Evolutionary conservation across 2,329 filamentous ascomycete genomes (phyloP), one percentile per base, ranked within the genome.

Genomic region (Blumeria hordei): DNA sequence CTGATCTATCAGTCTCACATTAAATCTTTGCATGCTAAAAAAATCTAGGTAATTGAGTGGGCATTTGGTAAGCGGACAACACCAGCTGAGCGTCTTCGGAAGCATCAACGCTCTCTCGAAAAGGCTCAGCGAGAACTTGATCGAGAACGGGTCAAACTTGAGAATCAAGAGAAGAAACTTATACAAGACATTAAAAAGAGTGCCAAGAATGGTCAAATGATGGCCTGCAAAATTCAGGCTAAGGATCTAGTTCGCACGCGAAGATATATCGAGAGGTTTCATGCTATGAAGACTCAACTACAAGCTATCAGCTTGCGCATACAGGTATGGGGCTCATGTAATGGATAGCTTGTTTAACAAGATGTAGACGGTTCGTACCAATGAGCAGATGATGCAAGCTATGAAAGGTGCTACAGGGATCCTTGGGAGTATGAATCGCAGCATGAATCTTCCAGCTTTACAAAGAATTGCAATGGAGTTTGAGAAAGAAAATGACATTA

Each of bases 341-440:
- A 43, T 32, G 18, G n/a, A 43, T 32, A 28, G 55, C 41, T 11
- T 34, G 14, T 16, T 35, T 55, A 52, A 53, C n/a, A 3, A 16
- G 3, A 9, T 16, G 33, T 18, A 94, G 86, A 98, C 92, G 53
- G 90, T 96, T 60, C 81, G 92, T 60, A 95, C 88, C 61, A 98
- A 98, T 69, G 92, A 98, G 68, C 90, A 96, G 69, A 98, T 98
- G 92, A 95, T 95, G 88, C 87, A 94, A 69, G 92, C 88, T 8
- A 96, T 98, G 92, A 98, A 95, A 69, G 92, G 92, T 36, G 92
- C 92, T 4, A 96, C 92, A 1, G 81, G 83, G 69, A 81, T 94
- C 2, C 73, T 98, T 7, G 88, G 88, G 55, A 93, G 85, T 71
- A 98, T 98, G 92, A 98, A 98, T 69, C 78, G 85, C 60, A 86